Percentiles rank a stretch among this genome's conserved stretches.
Conservation (phyloP, 768 basidiomycete genomes). For the Serpula lacrymans region DNA sequence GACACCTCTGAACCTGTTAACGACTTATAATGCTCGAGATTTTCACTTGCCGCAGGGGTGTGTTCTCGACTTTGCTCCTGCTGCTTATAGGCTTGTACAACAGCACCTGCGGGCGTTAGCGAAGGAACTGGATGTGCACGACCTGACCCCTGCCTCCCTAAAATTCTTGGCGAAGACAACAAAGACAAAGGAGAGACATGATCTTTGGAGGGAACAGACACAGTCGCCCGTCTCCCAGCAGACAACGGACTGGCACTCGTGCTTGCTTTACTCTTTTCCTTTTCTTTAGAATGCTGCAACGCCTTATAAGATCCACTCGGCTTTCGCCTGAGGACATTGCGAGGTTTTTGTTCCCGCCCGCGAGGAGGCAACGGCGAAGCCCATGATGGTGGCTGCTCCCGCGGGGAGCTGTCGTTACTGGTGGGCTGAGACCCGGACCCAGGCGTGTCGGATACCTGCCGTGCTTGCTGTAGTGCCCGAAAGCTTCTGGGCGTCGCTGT, state of each 20-base stretch:
- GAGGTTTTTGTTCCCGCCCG: constrained; percentile 16
- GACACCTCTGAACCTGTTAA: constrained; percentile 3
- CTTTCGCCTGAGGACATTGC: constrained; percentile 30
- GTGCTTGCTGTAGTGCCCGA: constrained; percentile 8
- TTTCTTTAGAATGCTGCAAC: constrained; percentile 3
- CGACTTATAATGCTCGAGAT: constrained; percentile 3
- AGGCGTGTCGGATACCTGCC: constrained; percentile 15
- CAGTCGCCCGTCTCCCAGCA: neutral
- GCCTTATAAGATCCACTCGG: constrained; percentile 24
- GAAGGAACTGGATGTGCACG: constrained; percentile 3
- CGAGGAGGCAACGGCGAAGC: neutral
- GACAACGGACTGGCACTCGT: neutral
- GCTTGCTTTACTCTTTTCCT: neutral
- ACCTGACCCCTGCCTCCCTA: neutral
- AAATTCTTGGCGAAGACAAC: neutral
- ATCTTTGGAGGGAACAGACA: neutral
- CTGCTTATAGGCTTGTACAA: constrained; percentile 47
- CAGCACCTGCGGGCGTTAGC: constrained; percentile 44
- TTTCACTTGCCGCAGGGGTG: constrained; percentile 5
- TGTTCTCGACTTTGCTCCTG: constrained; percentile 29
- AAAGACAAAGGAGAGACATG: neutral
- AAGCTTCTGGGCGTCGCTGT: constrained; percentile 8
- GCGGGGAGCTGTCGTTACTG: constrained; percentile 11
- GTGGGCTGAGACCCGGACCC: constrained; percentile 1
- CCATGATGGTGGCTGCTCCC: neutral